phyloP scores from a whole-genome alignment of 495 filamentous ascomycete genomes.

The Amorphotheca resinae region DNA sequence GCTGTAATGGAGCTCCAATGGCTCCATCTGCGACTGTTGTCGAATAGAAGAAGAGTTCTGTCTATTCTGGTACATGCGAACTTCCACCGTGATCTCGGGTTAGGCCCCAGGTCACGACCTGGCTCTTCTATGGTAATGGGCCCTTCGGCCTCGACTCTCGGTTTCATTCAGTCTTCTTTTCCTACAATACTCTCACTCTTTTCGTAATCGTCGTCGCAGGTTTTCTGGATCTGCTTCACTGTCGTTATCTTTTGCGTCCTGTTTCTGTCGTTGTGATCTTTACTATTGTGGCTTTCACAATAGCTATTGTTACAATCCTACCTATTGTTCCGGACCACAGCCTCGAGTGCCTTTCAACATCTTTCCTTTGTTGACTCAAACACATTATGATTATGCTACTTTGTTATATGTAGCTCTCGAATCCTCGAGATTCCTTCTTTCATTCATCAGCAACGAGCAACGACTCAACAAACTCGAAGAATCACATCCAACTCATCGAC shows the following conservation, averaged over 20 bases:
- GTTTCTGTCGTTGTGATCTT: not conserved
- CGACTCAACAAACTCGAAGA: no score
- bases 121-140: slow-evolving; percentile 2
- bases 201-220: slow-evolving; percentile 12
- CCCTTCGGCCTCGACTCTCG: slow-evolving; percentile 12
- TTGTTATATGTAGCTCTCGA: slow-evolving; percentile 1
- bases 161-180: slow-evolving; percentile 15
- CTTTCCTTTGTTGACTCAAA: slow-evolving; percentile 4
- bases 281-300: slow-evolving; percentile 2
- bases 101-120: slow-evolving; percentile 7
- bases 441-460: no score
- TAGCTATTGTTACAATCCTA: slow-evolving; percentile 2
- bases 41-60: slow-evolving; percentile 14
- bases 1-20: slow-evolving; percentile 7
- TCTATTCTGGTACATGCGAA: slow-evolving; percentile 7
- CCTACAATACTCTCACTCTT: slow-evolving; percentile 1
- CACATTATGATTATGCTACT: slow-evolving; percentile 10
- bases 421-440: not conserved
- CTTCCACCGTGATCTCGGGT: not conserved
- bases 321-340: slow-evolving; percentile 13
- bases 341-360: slow-evolving; percentile 6
- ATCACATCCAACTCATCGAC: no score
- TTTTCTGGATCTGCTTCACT: slow-evolving; percentile 10
- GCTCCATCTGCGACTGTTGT: slow-evolving; percentile 11
- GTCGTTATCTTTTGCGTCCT: slow-evolving; percentile 12